phyloP scores from a whole-genome alignment of 2,329 filamentous ascomycete genomes.

The Diaporthe nobilis region DNA sequence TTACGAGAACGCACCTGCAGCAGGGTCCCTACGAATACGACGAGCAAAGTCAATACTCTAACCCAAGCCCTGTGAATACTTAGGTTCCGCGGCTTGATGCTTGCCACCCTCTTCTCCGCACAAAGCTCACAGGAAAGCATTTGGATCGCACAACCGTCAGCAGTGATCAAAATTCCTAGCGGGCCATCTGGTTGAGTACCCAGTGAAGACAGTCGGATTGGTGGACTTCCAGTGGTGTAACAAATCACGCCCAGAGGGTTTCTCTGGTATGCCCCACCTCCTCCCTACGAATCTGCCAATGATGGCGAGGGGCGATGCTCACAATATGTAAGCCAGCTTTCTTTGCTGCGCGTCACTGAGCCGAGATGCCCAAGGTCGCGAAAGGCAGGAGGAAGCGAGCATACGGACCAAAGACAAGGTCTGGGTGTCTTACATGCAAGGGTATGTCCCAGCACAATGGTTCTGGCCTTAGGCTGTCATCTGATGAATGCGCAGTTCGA shows the following conservation, averaged over 20 bases:
- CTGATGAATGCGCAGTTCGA: slow-evolving; percentile 9
- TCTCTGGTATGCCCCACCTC: not conserved
- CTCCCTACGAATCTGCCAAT: not conserved
- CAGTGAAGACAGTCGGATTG: not conserved
- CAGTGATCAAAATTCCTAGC: not conserved
- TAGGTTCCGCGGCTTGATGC: not conserved
- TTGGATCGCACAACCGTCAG: not conserved
- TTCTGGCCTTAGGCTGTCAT: not conserved
- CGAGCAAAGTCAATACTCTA: not conserved
- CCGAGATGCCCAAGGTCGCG: slow-evolving; percentile 12
- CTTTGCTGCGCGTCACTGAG: not conserved
- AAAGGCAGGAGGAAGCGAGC: slow-evolving; percentile 25
- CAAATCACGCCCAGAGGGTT: not conserved
- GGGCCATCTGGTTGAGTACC: no score
- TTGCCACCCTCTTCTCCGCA: not conserved
- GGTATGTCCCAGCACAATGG: not conserved
- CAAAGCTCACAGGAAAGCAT: not conserved
- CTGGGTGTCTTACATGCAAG: slow-evolving; percentile 16
- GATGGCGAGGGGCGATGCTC: not conserved
- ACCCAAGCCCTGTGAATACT: no score
- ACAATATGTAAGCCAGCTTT: not conserved
- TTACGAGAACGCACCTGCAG: not conserved
- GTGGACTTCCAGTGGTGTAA: not conserved
- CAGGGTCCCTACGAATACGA: slow-evolving; percentile 21
- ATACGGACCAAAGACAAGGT: slow-evolving; percentile 7